phyloP scores from a whole-genome alignment of 305 asterid species.

The Withania somnifera region DNA sequence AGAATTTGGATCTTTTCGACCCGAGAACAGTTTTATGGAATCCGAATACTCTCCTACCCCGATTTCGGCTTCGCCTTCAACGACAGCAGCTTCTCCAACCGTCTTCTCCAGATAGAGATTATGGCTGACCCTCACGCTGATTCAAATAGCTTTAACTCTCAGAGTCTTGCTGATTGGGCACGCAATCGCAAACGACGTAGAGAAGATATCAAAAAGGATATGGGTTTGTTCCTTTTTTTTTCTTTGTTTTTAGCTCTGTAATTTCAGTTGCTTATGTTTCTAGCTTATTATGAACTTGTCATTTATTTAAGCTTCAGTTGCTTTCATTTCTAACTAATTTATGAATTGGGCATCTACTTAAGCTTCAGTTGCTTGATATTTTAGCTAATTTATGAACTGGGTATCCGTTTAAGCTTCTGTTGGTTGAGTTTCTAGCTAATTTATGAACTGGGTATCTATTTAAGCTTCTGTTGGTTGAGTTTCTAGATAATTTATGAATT shows the following conservation, averaged over 20 bases:
- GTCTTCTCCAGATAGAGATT: slow-evolving; percentile 77
- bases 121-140: slow-evolving; percentile 36
- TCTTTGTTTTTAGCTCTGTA: not conserved
- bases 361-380: no score
- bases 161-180: slow-evolving; percentile 84
- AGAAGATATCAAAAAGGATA: slow-evolving; percentile 49
- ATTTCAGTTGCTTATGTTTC: not conserved
- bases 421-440: no score
- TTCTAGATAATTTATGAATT: no score
- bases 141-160: slow-evolving; percentile 41
- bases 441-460: no score
- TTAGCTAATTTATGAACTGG: no score
- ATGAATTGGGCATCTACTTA: no score
- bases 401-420: no score
- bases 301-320: not conserved
- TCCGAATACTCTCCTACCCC: slow-evolving; percentile 34
- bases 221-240: slow-evolving; percentile 26
- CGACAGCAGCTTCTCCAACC: slow-evolving; percentile 87
- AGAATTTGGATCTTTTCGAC: slow-evolving; percentile 87
- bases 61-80: slow-evolving; percentile 90
- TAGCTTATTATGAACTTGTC: not conserved
- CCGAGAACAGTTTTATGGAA: slow-evolving; percentile 67
- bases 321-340: not conserved
- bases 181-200: slow-evolving; percentile 78
- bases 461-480: no score